phyloP scores from a whole-genome alignment of 2,329 filamentous ascomycete species.

The Colletotrichum graminicola region DNA sequence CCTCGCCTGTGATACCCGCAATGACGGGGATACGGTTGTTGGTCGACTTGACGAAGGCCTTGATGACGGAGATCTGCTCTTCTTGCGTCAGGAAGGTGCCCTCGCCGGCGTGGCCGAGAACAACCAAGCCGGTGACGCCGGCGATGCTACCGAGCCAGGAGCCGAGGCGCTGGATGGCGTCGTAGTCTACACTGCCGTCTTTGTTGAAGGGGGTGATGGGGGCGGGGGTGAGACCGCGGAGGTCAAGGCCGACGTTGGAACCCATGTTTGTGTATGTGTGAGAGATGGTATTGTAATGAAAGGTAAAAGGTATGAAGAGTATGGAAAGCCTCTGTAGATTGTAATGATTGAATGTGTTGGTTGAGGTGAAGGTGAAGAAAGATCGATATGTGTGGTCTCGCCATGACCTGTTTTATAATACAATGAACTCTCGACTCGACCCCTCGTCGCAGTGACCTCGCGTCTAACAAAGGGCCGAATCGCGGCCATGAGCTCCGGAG shows the following conservation, averaged over 20 bases:
- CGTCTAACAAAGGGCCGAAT: slow-evolving; percentile 24
- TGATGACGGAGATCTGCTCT: slow-evolving; percentile 63
- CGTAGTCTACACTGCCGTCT: slow-evolving; percentile 62
- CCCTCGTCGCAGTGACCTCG: slow-evolving; percentile 8
- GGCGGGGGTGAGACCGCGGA: slow-evolving; percentile 62
- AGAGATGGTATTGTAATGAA: too few species aligned
- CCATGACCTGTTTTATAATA: slow-evolving; percentile 26
- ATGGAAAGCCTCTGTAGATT: neutral
- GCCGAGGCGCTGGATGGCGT: slow-evolving; percentile 64
- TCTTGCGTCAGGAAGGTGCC: slow-evolving; percentile 65
- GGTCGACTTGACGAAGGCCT: slow-evolving; percentile 64
- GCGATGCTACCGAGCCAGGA: slow-evolving; percentile 65
- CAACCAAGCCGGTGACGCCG: slow-evolving; percentile 65
- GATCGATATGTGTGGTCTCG: neutral
- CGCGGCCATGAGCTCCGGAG: slow-evolving; percentile 8
- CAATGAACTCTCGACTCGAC: neutral
- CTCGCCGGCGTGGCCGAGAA: slow-evolving; percentile 67
- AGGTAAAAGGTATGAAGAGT: neutral
- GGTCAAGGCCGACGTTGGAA: slow-evolving; percentile 52
- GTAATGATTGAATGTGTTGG: neutral
- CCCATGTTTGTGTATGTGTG: slow-evolving; percentile 44
- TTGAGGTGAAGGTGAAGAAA: neutral
- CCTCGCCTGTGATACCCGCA: slow-evolving; percentile 65
- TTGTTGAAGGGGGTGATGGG: slow-evolving; percentile 65
- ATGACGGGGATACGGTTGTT: slow-evolving; percentile 64